Evolutionary conservation across 177 flowering plant genomes (phyloP).

Genomic region (Telopea speciosissima): DNA sequence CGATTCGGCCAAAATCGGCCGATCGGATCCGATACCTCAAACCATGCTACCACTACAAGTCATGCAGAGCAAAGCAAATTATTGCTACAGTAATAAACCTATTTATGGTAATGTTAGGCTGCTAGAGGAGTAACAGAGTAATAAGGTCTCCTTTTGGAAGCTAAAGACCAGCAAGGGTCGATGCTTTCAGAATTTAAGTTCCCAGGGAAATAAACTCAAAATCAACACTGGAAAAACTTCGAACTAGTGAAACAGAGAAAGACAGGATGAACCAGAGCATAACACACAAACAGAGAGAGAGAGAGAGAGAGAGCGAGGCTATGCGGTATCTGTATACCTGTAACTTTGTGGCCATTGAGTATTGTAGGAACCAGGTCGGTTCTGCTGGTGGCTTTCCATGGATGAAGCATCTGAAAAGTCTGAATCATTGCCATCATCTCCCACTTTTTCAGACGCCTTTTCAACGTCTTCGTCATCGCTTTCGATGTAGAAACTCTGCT

Average conservation of each 20-base stretch:
- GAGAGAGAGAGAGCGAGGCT: neutral
- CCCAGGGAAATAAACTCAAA: neutral
- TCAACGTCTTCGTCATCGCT: slow-evolving; percentile 67
- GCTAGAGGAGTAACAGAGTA: no score
- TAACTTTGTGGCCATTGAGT: slow-evolving; percentile 96
- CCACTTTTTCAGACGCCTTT: slow-evolving; percentile 22
- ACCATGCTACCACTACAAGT: no score
- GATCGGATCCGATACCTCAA: no score
- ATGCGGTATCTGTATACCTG: slow-evolving; percentile 35
- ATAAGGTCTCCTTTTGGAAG: no score
- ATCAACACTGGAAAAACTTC: no score
- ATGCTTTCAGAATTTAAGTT: neutral
- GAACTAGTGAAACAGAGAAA: neutral
- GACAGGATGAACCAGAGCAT: neutral
- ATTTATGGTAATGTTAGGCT: no score
- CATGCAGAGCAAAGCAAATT: no score
- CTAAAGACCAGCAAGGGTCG: neutral
- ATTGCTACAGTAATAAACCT: no score
- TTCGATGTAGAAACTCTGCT: slow-evolving; percentile 69
- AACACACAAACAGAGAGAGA: neutral
- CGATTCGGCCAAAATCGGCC: no score
- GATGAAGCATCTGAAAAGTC: slow-evolving; percentile 54
- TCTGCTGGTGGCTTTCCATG: slow-evolving; percentile 36
- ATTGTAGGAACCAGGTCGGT: slow-evolving; percentile 57
- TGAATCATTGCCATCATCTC: slow-evolving; percentile 47